Evolutionary conservation across 345 rosid species (phyloP).

Genomic region (Iberis pinnata): DNA sequence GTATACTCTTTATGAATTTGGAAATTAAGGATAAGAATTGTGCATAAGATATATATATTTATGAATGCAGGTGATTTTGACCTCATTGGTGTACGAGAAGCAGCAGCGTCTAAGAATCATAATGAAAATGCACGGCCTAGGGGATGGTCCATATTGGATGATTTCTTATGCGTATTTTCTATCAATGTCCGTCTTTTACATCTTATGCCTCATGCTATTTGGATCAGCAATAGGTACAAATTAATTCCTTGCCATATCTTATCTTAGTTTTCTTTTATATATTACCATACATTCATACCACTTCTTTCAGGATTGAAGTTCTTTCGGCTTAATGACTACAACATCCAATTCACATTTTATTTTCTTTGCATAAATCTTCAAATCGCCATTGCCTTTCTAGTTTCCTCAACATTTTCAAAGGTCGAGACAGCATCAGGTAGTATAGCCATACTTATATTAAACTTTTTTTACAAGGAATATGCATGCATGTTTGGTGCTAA

Average conservation of each 20-base stretch:
- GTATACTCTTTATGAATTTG: no score
- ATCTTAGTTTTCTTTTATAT: no score
- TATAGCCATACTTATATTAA: background rate
- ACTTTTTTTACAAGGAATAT: background rate
- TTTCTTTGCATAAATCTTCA: constrained; percentile 73
- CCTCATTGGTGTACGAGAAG: constrained; percentile 77
- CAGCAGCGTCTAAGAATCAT: constrained; percentile 75
- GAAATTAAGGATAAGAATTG: no score
- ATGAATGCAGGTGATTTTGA: constrained; percentile 57
- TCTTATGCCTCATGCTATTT: constrained; percentile 63
- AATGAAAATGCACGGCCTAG: constrained; percentile 99
- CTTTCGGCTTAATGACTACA: constrained; percentile 68
- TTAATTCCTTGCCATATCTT: background rate
- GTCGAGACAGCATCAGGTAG: constrained; percentile 87
- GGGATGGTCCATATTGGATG: constrained; percentile 94
- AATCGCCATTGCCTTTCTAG: constrained; percentile 67
- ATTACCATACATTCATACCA: no score
- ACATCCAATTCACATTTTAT: constrained; percentile 65
- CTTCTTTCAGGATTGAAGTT: constrained; percentile 70
- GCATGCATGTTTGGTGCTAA: background rate
- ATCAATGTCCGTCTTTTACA: constrained; percentile 52
- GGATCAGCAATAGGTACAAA: constrained; percentile 77
- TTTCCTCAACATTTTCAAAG: constrained; percentile 58
- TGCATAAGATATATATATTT: no score
- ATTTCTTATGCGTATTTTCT: constrained; percentile 80